These are phyloP conservation scores for Coprinopsis strossmayeri DNA, from an alignment of 768 basidiomycete species.

Conservation along the genomic window DNA sequence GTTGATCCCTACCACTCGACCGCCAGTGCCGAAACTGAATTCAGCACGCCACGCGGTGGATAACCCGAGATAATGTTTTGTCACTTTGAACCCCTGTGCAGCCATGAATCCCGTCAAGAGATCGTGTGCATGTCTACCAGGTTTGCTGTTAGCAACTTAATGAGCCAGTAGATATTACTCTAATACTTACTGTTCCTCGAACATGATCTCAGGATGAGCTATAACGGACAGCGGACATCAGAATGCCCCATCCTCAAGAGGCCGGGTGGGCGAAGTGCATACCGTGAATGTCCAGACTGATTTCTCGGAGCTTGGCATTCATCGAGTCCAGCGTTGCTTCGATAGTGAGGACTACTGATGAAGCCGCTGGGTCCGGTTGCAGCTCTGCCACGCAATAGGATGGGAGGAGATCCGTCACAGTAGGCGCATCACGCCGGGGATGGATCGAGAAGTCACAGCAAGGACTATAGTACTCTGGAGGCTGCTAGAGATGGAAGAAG, in stretches of 20 bases:
- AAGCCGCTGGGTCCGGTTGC: conserved; percentile 13
- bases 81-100: conserved; percentile 63
- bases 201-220: conserved; percentile 65
- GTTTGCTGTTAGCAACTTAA: background rate
- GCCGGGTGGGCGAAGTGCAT: too few species aligned
- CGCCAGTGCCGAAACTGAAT: conserved; percentile 50
- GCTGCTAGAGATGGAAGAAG: conserved; percentile 7
- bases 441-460: conserved; percentile 38
- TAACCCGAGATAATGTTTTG: conserved; percentile 61
- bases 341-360: conserved; percentile 46
- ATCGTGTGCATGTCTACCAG: conserved; percentile 66
- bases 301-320: conserved; percentile 44
- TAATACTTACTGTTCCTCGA: conserved; percentile 53
- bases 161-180: background rate
- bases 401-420: conserved; percentile 30
- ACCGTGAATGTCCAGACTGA: conserved; percentile 75
- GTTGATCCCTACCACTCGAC: conserved; percentile 69
- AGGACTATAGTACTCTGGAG: conserved; percentile 28
- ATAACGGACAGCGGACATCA: conserved; percentile 9
- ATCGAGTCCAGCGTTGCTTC: conserved; percentile 47
- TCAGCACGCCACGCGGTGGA: conserved; percentile 76
- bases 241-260: too few species aligned
- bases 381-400: conserved; percentile 25
- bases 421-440: conserved; percentile 20
- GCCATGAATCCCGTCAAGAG: conserved; percentile 61